Base-by-base conservation (phyloP, 352 stramenopile genomes). In the Phytopythium ostracodes region DNA sequence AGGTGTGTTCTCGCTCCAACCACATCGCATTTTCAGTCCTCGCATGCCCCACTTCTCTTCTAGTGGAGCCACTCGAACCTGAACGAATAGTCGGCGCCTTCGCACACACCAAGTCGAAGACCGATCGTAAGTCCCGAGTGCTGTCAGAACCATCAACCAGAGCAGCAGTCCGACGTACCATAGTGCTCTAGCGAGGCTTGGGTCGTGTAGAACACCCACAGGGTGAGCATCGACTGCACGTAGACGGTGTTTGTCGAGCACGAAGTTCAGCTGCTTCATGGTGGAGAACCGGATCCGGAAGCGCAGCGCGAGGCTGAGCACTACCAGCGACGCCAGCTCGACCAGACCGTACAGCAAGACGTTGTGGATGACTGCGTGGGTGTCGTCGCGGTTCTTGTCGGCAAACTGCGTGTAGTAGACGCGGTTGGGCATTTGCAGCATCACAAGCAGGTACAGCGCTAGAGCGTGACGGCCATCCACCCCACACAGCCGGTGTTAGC, bases 371-470 rank as follows among this genome's bases (percentile, higher is more conserved):
- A 55, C 27, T 15, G 25, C 25, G 25, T 40, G 10, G 10, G 49
- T 55, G n/a, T 63, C 54, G 0, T 27, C 18, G 20, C 47, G 33
- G 27, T 54, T 42, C 59, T 71, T 62, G 0, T 42, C 47, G 3
- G 38, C 59, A n/a, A 73, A 58, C 25, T 76, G 66, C 0, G 58
- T 57, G 57, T 73, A 76, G 60, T 69, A 76, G 17, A 67, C 29
- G 20, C 63, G 62, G 43, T 71, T 73, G 18, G 66, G 69, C 52
- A 71, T 63, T 7, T 65, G 59, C 27, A 60, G 60, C 5, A 72
- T 66, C 14, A 63, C 58, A 14, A 66, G 25, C 56, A 72, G 59
- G 40, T 72, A 75, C 38, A 68, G 29, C 29, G 65, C 56, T 66
- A 15, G 17, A 55, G 2, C 22, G n/a, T 25, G 25, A 11, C 38